These are phyloP conservation scores for Neurospora sublineolata DNA, from an alignment of 495 filamentous ascomycete genomes.

Conservation along the genomic window DNA sequence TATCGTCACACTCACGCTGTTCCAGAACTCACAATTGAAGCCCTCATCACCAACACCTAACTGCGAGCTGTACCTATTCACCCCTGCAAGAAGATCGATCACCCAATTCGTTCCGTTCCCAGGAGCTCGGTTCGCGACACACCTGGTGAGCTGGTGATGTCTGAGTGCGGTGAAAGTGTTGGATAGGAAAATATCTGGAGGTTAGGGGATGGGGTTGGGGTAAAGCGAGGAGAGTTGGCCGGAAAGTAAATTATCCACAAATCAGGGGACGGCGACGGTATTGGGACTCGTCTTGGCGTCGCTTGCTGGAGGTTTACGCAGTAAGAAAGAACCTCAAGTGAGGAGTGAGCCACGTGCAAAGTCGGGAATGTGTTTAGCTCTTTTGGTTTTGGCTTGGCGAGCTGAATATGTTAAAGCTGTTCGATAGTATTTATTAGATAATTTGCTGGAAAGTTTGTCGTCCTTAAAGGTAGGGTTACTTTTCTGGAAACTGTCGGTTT, in stretches of 20 bases:
- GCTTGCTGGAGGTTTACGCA: background rate
- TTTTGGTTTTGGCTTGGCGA: background rate
- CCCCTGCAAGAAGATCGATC: background rate
- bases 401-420: background rate
- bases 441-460: background rate
- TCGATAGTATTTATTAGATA: background rate
- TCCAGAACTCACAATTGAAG: background rate
- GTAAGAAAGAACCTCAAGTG: background rate
- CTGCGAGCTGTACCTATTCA: background rate
- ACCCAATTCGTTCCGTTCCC: background rate
- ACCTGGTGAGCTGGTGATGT: background rate
- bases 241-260: conserved; percentile 9
- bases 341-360: background rate
- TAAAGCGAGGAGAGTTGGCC: background rate
- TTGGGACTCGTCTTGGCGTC: background rate
- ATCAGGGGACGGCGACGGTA: background rate
- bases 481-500: background rate
- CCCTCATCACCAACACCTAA: background rate
- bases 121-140: background rate
- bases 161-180: background rate
- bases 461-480: background rate
- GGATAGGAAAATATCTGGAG: background rate
- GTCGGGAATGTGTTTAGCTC: background rate
- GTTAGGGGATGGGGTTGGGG: background rate
- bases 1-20: too few relatives aligned